Percentiles rank a stretch among this genome's conserved stretches.
Conservation (phyloP, 805 yeast genomes). For the Pichia rugopelliculosa region DNA sequence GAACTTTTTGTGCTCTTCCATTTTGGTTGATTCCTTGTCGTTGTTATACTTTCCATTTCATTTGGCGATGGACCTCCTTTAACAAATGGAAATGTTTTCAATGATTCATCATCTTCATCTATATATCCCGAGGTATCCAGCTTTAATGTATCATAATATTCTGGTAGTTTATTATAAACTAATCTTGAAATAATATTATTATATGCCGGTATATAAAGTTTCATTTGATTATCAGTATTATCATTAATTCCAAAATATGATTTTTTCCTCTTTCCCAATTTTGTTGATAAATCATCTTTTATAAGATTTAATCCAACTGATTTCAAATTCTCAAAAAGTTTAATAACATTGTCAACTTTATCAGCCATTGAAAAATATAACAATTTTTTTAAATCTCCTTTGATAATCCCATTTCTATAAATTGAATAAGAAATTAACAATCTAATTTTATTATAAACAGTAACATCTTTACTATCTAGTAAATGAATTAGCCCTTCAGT, state of each 20-base stretch:
- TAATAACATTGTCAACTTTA: conserved; percentile 34
- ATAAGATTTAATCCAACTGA: conserved; percentile 30
- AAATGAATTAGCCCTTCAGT: conserved; percentile 50
- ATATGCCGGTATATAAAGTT: conserved; percentile 22
- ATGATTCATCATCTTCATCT: conserved; percentile 30
- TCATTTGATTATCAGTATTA: conserved; percentile 19
- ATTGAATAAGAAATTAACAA: conserved; percentile 67
- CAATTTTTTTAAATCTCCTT: conserved; percentile 64
- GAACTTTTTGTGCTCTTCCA: conserved; percentile 24
- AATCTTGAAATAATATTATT: conserved; percentile 22
- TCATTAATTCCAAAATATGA: conserved; percentile 45
- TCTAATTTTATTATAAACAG: conserved; percentile 60
- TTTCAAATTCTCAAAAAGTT: conserved; percentile 50
- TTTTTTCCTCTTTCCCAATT: conserved; percentile 38
- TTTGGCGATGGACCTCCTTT: conserved; percentile 27
- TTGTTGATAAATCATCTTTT: conserved; percentile 30
- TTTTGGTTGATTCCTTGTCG: conserved; percentile 24
- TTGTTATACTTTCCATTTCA: conserved; percentile 2
- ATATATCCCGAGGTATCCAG: conserved; percentile 8
- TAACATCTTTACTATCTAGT: conserved; percentile 41
- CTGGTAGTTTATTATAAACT: conserved; percentile 23
- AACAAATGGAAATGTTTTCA: conserved; percentile 46
- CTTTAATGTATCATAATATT: conserved; percentile 17
- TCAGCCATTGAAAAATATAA: conserved; percentile 42
- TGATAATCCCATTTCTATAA: conserved; percentile 75